phyloP scores from a whole-genome alignment of 2,329 filamentous ascomycete species.

The Tricladium varicosporioides region DNA sequence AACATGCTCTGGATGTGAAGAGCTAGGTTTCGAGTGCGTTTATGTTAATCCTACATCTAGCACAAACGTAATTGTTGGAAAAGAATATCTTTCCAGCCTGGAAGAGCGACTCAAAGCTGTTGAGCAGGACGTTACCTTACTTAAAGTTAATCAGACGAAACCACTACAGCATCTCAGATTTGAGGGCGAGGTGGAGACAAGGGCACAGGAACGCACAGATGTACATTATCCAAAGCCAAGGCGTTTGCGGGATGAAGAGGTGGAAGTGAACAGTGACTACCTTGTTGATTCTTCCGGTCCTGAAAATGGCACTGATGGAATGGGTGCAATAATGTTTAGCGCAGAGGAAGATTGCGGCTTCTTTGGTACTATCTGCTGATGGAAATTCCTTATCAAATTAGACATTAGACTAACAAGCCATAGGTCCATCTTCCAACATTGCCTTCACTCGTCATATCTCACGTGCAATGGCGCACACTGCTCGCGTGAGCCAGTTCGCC shows the following conservation, averaged over 20 bases:
- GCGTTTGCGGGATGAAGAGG: background rate
- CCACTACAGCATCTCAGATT: constrained; percentile 30
- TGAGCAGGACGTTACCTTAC: constrained; percentile 27
- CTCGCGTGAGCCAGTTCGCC: constrained; percentile 10
- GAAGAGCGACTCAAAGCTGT: constrained; percentile 32
- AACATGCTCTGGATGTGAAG: constrained; percentile 40
- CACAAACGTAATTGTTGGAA: constrained; percentile 40
- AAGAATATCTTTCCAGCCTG: constrained; percentile 33
- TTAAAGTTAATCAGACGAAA: constrained; percentile 33
- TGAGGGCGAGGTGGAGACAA: constrained; percentile 37
- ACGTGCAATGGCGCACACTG: constrained; percentile 27
- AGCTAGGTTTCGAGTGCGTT: constrained; percentile 42
- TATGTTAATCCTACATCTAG: constrained; percentile 39
- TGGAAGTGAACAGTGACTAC: constrained; percentile 17
- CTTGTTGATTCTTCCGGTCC: constrained; percentile 15
- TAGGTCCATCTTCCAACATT: constrained; percentile 42
- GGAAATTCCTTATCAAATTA: background rate
- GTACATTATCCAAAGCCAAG: background rate
- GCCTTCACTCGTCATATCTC: constrained; percentile 40
- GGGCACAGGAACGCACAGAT: constrained; percentile 5
- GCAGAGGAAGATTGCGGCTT: constrained; percentile 36
- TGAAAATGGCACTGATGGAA: constrained; percentile 31
- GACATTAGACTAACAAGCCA: background rate
- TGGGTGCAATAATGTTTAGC: constrained; percentile 33
- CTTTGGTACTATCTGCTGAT: constrained; percentile 29